Evolutionary conservation across 2,329 filamentous ascomycete species (phyloP), one percentile per base, ranked within the genome.

Genomic region (Phyllosticta citriasiana): DNA sequence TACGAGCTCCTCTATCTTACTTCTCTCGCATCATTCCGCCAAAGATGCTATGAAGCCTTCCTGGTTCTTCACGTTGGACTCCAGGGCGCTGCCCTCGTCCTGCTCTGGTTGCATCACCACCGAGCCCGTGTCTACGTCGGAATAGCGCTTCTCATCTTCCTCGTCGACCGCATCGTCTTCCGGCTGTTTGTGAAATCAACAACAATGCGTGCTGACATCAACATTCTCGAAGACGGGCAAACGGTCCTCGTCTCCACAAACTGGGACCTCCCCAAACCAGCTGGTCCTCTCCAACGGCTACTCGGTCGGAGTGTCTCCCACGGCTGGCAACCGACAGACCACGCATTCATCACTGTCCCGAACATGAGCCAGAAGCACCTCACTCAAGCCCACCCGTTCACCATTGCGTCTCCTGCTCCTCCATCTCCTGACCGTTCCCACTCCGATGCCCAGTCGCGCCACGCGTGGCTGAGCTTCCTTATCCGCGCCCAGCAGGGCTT

Each of bases 341-440:
- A 88, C 69, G 77, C 86, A 56, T 88, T 88, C 70, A 69, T 88
- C 61, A 82, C 81, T 1, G 72, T 87, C 0, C 84, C 84, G 0
- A 73, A 72, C 0, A 75, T 88, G 5, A 80, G 79, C 1, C 70
- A 72, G 2, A 79, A 76, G 59, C 80, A 86, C 66, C 67, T 73
- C 2, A 68, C 86, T 1, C 85, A 88, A 71, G 78, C 84, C 0
- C 85, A 88, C 67, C 85, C 85, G 0, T 88, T 88, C 70, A 87
- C 84, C 8, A 86, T 88, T 60, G 81, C 84, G 16, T 87, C 84
- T 2, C 78, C 80, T 0, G 83, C 83, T 9, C 81, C 82, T 1
- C 24, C 60, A 1, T 27, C 59, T 22, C 2, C 59, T 53, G 60
- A 62, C n/a, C 4, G 1, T 16, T 16, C 4, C 9, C 33, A 40